A percentile compares a stretch with the other conserved stretches of the same genome.
Evolutionary conservation across 768 basidiomycete species (phyloP).

Genomic region (Rhodocollybia butyracea): DNA sequence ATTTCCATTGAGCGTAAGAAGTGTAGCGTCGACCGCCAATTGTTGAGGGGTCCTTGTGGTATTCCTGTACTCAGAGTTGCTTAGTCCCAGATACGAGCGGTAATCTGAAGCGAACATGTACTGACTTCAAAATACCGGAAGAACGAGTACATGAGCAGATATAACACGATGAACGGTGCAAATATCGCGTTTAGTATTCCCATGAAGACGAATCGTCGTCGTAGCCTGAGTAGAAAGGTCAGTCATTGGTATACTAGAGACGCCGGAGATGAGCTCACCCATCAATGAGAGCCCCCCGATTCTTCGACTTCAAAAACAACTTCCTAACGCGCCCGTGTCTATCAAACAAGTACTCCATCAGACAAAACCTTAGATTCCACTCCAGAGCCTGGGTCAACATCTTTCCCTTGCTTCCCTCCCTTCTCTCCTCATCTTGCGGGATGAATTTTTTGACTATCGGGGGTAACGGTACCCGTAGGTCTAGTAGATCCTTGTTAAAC

Average conservation of each 20-base stretch:
- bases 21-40: slow-evolving; percentile 93
- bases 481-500: slow-evolving; percentile 94
- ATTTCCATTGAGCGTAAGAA: slow-evolving; percentile 95
- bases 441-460: slow-evolving; percentile 48
- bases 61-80: slow-evolving; percentile 67
- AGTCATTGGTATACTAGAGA: background rate
- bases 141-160: slow-evolving; percentile 97
- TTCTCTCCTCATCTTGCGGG: slow-evolving; percentile 42
- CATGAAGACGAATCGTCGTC: slow-evolving; percentile 92
- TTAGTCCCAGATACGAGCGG: background rate
- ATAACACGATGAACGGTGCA: slow-evolving; percentile 94
- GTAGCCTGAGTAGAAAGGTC: slow-evolving; percentile 46
- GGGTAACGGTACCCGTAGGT: slow-evolving; percentile 83
- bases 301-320: slow-evolving; percentile 86
- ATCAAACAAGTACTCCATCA: slow-evolving; percentile 95
- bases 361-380: slow-evolving; percentile 95
- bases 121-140: slow-evolving; percentile 98
- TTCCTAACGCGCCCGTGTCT: slow-evolving; percentile 85
- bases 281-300: slow-evolving; percentile 72
- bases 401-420: slow-evolving; percentile 54
- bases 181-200: slow-evolving; percentile 94
- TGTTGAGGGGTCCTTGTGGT: slow-evolving; percentile 96
- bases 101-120: slow-evolving; percentile 7
- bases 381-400: slow-evolving; percentile 88
- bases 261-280: slow-evolving; percentile 49